Evolutionary conservation across 176 grass and related monocot genomes (phyloP).

Genomic region (Triticum monococcum): DNA sequence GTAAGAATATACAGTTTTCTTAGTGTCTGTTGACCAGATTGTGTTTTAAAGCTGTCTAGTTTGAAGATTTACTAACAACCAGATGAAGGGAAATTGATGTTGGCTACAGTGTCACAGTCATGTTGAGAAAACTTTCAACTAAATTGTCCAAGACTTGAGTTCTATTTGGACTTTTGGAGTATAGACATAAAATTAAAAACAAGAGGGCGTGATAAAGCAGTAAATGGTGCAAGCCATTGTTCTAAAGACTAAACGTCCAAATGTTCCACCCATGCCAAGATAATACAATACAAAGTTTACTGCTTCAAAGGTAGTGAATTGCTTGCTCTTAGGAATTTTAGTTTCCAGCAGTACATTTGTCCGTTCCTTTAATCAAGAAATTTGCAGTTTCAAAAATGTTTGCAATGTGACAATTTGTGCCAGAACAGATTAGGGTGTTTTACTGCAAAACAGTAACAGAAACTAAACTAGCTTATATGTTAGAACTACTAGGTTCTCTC

Average conservation of each 20-base stretch:
- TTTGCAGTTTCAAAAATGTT: not conserved
- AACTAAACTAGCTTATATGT: not conserved
- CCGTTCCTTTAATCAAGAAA: not conserved
- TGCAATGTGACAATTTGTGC: slow-evolving; percentile 19
- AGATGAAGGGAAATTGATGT: slow-evolving; percentile 1
- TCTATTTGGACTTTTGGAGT: not conserved
- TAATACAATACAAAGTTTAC: not conserved
- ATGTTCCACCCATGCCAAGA: not conserved
- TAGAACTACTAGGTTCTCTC: no score
- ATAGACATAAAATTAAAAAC: not conserved
- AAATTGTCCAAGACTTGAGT: not conserved
- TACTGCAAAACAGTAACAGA: not conserved
- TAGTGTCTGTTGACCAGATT: not conserved
- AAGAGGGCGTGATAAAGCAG: not conserved
- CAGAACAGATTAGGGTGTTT: not conserved
- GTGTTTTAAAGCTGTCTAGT: not conserved
- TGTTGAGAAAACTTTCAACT: not conserved
- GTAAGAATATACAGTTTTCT: not conserved
- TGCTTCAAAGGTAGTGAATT: not conserved
- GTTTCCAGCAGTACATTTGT: not conserved
- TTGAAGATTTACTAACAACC: not conserved
- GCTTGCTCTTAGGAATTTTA: not conserved
- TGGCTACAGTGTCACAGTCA: no score
- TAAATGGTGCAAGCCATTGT: not conserved
- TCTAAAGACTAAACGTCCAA: not conserved